Percentiles rank a stretch among this genome's conserved stretches.
These are phyloP conservation scores for Arthrobotrys conoides DNA, from an alignment of 2,329 filamentous ascomycete genomes.

Conservation along the genomic window DNA sequence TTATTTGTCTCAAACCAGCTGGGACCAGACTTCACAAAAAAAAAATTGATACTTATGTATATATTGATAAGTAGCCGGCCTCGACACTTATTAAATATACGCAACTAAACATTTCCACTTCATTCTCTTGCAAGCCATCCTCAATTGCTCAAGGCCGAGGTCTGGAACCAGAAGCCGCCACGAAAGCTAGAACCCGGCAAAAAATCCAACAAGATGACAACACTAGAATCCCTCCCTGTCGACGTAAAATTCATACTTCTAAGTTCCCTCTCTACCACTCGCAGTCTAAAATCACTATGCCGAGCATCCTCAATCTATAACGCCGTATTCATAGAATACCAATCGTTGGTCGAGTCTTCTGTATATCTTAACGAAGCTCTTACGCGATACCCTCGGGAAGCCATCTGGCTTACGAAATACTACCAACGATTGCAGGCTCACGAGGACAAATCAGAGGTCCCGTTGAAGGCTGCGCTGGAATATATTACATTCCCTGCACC, in stretches of 20 bases:
- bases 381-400: background rate
- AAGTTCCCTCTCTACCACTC: background rate
- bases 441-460: background rate
- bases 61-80: too few species aligned
- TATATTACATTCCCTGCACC: background rate
- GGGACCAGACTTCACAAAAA: too few species aligned
- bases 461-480: background rate
- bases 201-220: conserved; percentile 18
- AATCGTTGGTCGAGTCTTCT: background rate
- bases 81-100: too few species aligned
- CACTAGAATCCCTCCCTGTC: background rate
- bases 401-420: background rate
- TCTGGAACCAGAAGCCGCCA: too few species aligned
- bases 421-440: background rate
- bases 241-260: conserved; percentile 7
- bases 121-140: too few species aligned
- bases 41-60: too few species aligned
- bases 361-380: background rate
- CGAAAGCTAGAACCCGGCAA: background rate
- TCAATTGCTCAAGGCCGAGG: too few species aligned
- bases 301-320: background rate
- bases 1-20: too few species aligned
- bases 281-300: conserved; percentile 8
- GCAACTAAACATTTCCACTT: too few species aligned
- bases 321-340: background rate